Evolutionary conservation across 2,329 filamentous ascomycete species (phyloP).

Genomic region (Emergomyces orientalis): DNA sequence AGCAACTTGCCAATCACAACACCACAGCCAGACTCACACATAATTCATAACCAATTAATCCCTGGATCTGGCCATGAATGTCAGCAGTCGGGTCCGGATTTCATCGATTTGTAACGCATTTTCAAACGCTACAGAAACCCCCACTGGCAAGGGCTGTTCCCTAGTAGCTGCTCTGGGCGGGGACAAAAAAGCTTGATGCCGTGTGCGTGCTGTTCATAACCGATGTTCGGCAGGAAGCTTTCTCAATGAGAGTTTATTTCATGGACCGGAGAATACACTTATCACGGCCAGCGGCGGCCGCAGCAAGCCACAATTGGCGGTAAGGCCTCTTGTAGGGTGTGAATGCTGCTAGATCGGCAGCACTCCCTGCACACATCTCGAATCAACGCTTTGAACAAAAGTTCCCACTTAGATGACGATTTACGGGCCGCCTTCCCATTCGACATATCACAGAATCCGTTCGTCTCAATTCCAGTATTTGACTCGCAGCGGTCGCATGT

Average conservation of each 20-base stretch:
- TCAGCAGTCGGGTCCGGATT: background rate
- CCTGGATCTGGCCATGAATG: background rate
- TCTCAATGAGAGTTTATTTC: background rate
- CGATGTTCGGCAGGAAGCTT: background rate
- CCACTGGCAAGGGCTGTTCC: background rate
- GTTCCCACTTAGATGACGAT: background rate
- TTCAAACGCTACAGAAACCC: background rate
- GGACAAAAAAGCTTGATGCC: constrained; percentile 2
- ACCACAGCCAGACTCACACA: background rate
- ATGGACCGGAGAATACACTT: background rate
- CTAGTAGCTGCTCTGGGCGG: background rate
- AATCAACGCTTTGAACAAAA: background rate
- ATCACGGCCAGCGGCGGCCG: constrained; percentile 3
- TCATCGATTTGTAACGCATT: background rate
- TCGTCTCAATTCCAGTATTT: background rate
- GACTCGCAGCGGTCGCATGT: background rate
- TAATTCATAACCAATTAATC: background rate
- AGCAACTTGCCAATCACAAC: background rate
- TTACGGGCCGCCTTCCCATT: constrained; percentile 2
- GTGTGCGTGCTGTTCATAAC: background rate
- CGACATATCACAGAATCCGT: background rate
- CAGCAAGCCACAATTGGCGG: background rate
- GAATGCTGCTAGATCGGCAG: background rate
- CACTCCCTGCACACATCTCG: background rate
- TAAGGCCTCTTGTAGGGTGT: background rate